A percentile compares a stretch with the other conserved stretches of the same genome.
These are phyloP conservation scores for Dipodascus albidus DNA, from an alignment of 805 yeast species.

Conservation along the genomic window DNA sequence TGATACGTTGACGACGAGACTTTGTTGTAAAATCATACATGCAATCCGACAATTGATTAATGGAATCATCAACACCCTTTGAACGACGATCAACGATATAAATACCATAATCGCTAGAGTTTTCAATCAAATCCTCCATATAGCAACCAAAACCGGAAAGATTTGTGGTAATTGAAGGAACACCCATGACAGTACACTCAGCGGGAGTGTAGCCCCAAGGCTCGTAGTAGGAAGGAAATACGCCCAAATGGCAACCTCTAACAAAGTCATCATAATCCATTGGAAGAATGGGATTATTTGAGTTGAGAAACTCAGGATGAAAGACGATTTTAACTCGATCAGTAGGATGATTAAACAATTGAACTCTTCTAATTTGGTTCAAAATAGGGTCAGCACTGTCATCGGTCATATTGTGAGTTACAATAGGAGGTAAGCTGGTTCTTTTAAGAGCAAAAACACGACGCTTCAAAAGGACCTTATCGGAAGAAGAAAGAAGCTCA, in stretches of 20 bases:
- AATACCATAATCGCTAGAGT: constrained; percentile 90
- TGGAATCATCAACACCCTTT: constrained; percentile 86
- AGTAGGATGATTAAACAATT: constrained; percentile 76
- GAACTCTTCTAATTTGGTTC: constrained; percentile 83
- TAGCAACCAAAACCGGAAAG: constrained; percentile 96
- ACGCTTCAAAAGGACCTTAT: constrained; percentile 78
- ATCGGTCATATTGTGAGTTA: constrained; percentile 93
- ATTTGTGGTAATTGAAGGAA: constrained; percentile 93
- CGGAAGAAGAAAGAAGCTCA: constrained; percentile 76
- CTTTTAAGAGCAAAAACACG: constrained; percentile 89
- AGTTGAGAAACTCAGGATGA: constrained; percentile 94
- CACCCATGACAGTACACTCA: constrained; percentile 99
- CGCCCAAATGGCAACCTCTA: constrained; percentile 95
- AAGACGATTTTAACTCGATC: constrained; percentile 92
- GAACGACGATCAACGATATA: constrained; percentile 91
- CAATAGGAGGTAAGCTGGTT: constrained; percentile 85
- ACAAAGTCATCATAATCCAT: constrained; percentile 96
- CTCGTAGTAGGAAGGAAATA: constrained; percentile 95
- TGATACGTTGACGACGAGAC: constrained; percentile 93
- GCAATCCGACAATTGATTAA: constrained; percentile 76
- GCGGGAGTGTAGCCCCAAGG: constrained; percentile 99
- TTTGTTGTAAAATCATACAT: constrained; percentile 84
- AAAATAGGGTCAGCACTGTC: constrained; percentile 85
- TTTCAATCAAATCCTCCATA: constrained; percentile 95
- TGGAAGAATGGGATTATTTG: constrained; percentile 87